Evolutionary conservation across 257 asterid species (phyloP), one percentile per base, ranked within the genome.

Genomic region (Solanum sejunctum): DNA sequence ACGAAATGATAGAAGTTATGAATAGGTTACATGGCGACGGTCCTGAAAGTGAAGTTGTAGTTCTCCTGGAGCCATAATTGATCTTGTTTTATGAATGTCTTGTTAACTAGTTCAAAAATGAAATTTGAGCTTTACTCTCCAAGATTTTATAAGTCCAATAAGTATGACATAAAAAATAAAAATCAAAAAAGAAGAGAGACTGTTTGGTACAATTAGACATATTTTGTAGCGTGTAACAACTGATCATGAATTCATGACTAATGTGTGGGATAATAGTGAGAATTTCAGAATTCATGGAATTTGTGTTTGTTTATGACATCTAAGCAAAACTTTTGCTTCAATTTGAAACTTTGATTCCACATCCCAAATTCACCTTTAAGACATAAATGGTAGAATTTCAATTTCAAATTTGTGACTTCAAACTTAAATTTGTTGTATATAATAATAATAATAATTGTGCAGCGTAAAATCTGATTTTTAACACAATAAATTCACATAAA

Each of bases 181-280:
- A 47, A 36, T 36, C 41, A 36, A 3, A 54, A 12, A 75, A 75
- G n/a, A 21, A 75, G 21, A 47, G 60, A 73, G 36, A n/a, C 0
- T 3, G 0, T 49, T 51, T 49, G 88, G 45, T 51, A 77, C 63
- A 77, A 52, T 26, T 52, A 26, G 47, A 26, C 47, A 51, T 26
- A 51, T 51, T 77, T 56, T 39, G 56, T 69, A 64, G 84, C 88
- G 85, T 85, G 70, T 66, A 75, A 85, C n/a, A 77, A 51, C 51
- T 71, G 73, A 72, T 36, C 58, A 72, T 26, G 85, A 60, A 56
- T 51, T 66, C 83, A 86, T 79, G 51, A 86, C 67, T 43, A 66
- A 63, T 15, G 49, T 21, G 80, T 47, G 83, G 63, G 79, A 41
- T 67, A 73, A 1, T 13, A 47, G 4, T 8, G 43, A 26, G 9